Conservation (phyloP, 176 grass and related monocot genomes). For the Oryza coarctata region DNA sequence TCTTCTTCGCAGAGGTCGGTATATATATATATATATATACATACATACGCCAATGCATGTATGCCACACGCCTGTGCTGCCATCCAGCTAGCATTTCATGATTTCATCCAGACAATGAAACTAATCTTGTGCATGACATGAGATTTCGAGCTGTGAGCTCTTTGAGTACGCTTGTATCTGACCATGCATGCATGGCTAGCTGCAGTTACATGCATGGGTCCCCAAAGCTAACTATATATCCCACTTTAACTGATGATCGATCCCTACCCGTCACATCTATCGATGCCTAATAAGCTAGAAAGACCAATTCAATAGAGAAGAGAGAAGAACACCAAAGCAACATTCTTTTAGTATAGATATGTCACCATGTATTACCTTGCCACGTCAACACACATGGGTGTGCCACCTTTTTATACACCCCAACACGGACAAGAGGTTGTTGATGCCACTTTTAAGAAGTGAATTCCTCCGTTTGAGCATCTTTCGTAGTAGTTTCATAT, state of each 20-base stretch:
- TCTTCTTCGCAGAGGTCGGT: too few species aligned
- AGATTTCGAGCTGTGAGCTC: too few species aligned
- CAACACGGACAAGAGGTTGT: background rate
- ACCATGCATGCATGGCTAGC: too few species aligned
- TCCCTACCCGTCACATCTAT: background rate
- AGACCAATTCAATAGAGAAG: background rate
- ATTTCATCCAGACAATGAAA: background rate
- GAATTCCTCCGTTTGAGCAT: background rate
- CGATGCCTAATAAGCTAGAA: background rate
- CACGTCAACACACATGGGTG: conserved; percentile 37
- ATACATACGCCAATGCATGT: too few species aligned
- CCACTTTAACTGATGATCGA: background rate
- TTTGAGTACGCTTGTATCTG: too few species aligned
- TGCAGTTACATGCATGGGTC: too few species aligned
- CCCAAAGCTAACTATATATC: background rate
- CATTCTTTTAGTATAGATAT: background rate
- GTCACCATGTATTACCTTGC: background rate
- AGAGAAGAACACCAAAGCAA: conserved; percentile 4
- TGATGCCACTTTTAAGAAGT: background rate
- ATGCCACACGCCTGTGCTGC: too few species aligned
- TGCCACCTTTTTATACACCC: background rate
- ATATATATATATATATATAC: too few species aligned
- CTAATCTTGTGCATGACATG: background rate
- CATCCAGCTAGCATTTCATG: too few species aligned
- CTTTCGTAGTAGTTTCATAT: background rate